These are phyloP conservation scores for Pyropia yezoensis DNA, from an alignment of 23 red algal genomes.

Conservation along the genomic window DNA sequence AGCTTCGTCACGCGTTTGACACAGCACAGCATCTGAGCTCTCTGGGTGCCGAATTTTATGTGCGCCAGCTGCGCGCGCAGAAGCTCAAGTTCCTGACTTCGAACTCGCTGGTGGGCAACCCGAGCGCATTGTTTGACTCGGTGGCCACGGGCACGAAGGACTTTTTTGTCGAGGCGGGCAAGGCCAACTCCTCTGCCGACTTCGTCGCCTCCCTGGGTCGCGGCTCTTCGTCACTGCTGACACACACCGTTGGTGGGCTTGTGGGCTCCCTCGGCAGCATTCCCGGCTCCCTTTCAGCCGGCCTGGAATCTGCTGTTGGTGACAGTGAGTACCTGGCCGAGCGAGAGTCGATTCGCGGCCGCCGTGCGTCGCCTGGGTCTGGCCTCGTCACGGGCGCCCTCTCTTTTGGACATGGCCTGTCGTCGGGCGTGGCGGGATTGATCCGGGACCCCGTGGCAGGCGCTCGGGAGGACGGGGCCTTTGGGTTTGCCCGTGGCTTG, in stretches of 20 bases:
- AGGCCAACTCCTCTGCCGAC: conserved; percentile 67
- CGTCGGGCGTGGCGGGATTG: conserved; percentile 73
- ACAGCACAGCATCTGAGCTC: conserved; percentile 58
- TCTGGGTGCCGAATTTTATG: conserved; percentile 70
- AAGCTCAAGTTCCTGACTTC: conserved; percentile 77
- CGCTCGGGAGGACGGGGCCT: conserved; percentile 57
- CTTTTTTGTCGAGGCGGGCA: conserved; percentile 67
- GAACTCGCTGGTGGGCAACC: conserved; percentile 76
- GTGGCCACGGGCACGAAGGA: conserved; percentile 68
- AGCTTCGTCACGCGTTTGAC: conserved; percentile 73
- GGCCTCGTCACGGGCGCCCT: conserved; percentile 60
- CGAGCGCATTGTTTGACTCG: conserved; percentile 78
- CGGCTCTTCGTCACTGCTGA: conserved; percentile 56
- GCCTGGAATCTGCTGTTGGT: conserved; percentile 64
- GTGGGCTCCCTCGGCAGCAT: conserved; percentile 71
- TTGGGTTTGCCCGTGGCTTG: conserved; percentile 61
- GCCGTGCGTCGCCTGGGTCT: conserved; percentile 11
- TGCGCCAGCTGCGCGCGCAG: conserved; percentile 50
- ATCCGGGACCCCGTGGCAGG: conserved; percentile 77
- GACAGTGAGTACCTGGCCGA: conserved; percentile 77
- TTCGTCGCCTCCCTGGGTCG: conserved; percentile 58
- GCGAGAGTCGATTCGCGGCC: conserved; percentile 55
- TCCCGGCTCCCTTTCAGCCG: conserved; percentile 64
- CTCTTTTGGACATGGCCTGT: conserved; percentile 83
- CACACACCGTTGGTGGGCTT: conserved; percentile 81